Conservation (phyloP, 2,329 filamentous ascomycete species). For the Fusarium albidum region DNA sequence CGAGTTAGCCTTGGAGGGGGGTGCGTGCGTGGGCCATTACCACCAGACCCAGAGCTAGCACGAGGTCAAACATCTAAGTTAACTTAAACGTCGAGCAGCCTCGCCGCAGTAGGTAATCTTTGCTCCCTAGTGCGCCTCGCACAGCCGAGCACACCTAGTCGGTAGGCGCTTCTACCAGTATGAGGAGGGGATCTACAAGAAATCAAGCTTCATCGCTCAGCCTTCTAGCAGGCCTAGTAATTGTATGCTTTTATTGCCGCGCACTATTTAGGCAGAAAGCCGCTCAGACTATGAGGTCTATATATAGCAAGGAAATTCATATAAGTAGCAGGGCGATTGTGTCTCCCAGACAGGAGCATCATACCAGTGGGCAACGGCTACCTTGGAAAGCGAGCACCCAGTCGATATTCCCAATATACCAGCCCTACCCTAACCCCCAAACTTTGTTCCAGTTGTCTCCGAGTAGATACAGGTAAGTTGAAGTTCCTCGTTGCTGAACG, state of each 20-base stretch:
- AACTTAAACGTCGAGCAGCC: not conserved
- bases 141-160: not conserved
- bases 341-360: not conserved
- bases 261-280: not conserved
- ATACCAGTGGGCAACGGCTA: too few relatives aligned
- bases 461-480: not conserved
- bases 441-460: not conserved
- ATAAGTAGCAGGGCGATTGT: conserved; percentile 1
- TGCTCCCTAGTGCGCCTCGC: not conserved
- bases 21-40: too few relatives aligned
- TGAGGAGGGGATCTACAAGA: not conserved
- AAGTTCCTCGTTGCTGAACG: not conserved
- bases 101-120: not conserved
- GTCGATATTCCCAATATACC: not conserved
- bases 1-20: too few relatives aligned
- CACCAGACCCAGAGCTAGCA: too few relatives aligned
- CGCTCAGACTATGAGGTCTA: not conserved
- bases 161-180: not conserved
- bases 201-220: not conserved
- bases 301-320: not conserved
- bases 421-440: not conserved
- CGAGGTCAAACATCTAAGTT: too few relatives aligned
- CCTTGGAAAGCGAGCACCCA: conserved; percentile 3
- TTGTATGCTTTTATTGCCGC: not conserved
- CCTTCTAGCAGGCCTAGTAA: not conserved